Base-by-base conservation (phyloP, 257 asterid species). In the Linaria vulgaris region DNA sequence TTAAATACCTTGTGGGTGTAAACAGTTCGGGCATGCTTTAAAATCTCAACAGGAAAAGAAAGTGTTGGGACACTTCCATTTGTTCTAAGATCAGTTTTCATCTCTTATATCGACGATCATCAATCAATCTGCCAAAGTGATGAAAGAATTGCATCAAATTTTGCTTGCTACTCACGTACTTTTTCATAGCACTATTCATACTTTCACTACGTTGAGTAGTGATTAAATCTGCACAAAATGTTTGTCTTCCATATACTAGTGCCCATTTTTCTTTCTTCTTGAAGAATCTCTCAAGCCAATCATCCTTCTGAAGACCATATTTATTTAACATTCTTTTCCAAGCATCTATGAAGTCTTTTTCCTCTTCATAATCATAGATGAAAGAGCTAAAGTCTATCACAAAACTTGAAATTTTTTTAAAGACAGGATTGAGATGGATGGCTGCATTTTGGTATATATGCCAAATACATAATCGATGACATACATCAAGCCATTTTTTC, bases 361-460 rank as follows among this genome's bases (percentile, higher is more conserved):
- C 46, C 23, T 57, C 63, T 0, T 57, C 47, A 25, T 24, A 27
- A 17, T 56, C 45, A 20, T 56, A 56, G 13, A 56, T 56, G 24
- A 46, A 56, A n/a, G 27, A 56, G 27, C 27, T 56, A 47, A 56
- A 31, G 17, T 56, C 62, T 9, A 9, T 15, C 0, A 6, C 15
- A 16, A 56, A 31, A 9, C 2, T 17, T n/a, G 46, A 15, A 11
- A 56, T 15, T 0, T 6, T 56, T 9, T 12, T 3, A 16, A 34
- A 34, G 3, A 9, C 45, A 17, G 23, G 7, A 17, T 27, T 8
- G 9, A 56, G 62, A 31, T 56, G 25, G 41, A 9, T n/a, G 13
- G 62, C 47, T 31, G 62, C 62, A 34, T 56, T 56, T 56, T 34
- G 47, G 7, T 56, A 56, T 6, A 56, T 56, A 34, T 56, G 62